A percentile compares a stretch with the other conserved stretches of the same genome.
Evolutionary conservation across 345 rosid genomes (phyloP).

Genomic region (Lepidium didymum): DNA sequence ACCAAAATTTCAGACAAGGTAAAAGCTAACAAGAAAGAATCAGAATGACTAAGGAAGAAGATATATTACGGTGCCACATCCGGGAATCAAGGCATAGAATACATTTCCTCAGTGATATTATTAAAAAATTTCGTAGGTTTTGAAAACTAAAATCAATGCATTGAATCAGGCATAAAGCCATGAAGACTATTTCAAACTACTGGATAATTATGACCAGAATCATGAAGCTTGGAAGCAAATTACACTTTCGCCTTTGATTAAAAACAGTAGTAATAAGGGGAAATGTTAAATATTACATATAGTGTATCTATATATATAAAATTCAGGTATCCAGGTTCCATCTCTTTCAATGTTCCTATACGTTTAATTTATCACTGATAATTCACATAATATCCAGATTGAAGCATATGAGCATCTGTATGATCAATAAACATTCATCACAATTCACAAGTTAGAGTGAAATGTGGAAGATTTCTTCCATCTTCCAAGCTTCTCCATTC

Average conservation of each 20-base stretch:
- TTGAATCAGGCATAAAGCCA: neutral
- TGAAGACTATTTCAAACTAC: slow-evolving; percentile 9
- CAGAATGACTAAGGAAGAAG: neutral
- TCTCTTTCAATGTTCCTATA: neutral
- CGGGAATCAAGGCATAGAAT: slow-evolving; percentile 52
- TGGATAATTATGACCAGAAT: neutral
- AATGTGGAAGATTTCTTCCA: slow-evolving; percentile 49
- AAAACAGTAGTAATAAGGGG: neutral
- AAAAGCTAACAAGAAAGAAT: neutral
- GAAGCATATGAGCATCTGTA: neutral
- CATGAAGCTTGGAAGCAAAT: neutral
- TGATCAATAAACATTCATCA: neutral
- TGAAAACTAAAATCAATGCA: neutral
- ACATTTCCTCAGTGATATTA: neutral
- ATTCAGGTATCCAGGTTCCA: neutral
- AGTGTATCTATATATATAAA: neutral
- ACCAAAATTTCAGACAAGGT: neutral
- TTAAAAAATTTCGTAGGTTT: neutral
- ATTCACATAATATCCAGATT: neutral
- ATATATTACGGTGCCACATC: slow-evolving; percentile 55
- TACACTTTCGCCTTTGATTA: neutral
- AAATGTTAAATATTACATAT: neutral
- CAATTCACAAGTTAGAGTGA: slow-evolving; percentile 4
- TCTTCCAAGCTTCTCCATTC: slow-evolving; percentile 80
- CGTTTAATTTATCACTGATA: neutral